Conservation (phyloP, 2,329 filamentous ascomycete genomes). For the Neonectria magnoliae region DNA sequence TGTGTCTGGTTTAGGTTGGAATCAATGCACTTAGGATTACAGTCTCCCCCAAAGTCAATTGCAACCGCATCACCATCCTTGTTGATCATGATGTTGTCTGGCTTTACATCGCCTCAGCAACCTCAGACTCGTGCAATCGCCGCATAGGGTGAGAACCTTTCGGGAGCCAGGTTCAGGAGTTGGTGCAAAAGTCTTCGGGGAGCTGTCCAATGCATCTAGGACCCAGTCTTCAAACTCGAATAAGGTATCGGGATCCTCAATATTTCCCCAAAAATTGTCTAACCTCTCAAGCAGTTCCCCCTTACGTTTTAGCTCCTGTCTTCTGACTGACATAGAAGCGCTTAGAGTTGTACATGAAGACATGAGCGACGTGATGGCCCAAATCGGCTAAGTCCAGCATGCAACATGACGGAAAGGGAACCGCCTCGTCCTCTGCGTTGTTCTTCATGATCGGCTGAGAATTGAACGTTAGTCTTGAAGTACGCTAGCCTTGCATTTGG, state of each 20-base stretch:
- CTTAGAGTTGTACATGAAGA: conserved; percentile 20
- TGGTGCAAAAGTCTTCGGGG: conserved; percentile 10
- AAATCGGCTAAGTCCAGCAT: neutral
- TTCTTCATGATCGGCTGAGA: neutral
- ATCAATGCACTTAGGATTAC: conserved; percentile 41
- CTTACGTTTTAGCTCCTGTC: conserved; percentile 20
- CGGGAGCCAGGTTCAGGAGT: neutral
- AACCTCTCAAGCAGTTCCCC: conserved; percentile 17
- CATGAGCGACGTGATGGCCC: neutral
- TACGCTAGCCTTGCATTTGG: neutral
- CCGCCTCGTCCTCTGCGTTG: neutral
- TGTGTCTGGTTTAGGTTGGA: conserved; percentile 30
- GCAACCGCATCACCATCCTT: conserved; percentile 42
- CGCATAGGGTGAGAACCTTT: conserved; percentile 16
- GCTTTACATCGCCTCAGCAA: conserved; percentile 48
- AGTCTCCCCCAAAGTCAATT: conserved; percentile 45
- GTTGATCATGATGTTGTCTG: conserved; percentile 46
- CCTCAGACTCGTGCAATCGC: conserved; percentile 35
- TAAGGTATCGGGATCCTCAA: conserved; percentile 15
- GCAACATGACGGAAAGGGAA: neutral
- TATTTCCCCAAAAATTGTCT: conserved; percentile 11
- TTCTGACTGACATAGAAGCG: conserved; percentile 21
- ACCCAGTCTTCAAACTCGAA: conserved; percentile 29
- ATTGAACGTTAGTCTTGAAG: neutral
- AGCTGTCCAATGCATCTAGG: conserved; percentile 11